These are phyloP conservation scores for Lichtheimia corymbifera DNA, from an alignment of 371 early-diverging fungal species.

Conservation along the genomic window DNA sequence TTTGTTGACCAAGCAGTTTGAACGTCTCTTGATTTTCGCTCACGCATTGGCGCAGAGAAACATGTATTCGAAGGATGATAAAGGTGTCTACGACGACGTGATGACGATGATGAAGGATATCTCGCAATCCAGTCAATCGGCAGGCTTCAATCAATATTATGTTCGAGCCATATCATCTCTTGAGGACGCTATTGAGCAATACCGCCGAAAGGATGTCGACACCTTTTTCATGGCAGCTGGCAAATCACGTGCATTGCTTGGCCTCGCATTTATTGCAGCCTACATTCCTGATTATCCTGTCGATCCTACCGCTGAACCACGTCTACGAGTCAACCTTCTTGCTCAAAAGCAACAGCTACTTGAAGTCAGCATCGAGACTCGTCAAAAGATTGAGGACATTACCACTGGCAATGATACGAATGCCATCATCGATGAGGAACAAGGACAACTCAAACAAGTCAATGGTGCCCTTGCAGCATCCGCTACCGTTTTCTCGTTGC, in stretches of 20 bases:
- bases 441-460: slow-evolving; percentile 16
- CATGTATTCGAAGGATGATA: slow-evolving; percentile 3
- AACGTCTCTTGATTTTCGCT: slow-evolving; percentile 3
- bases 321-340: slow-evolving; percentile 61
- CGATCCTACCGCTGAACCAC: slow-evolving; percentile 76
- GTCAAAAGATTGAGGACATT: slow-evolving; percentile 55
- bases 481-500: slow-evolving; percentile 58
- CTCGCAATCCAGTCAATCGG: slow-evolving; percentile 4
- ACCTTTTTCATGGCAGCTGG: slow-evolving; percentile 37
- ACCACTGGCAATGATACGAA: slow-evolving; percentile 65
- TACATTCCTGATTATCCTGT: slow-evolving; percentile 79
- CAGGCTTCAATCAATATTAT: slow-evolving; percentile 26
- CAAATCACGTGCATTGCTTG: slow-evolving; percentile 57
- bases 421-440: slow-evolving; percentile 31
- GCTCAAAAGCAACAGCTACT: slow-evolving; percentile 44
- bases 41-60: not conserved
- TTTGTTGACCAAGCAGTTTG: not conserved
- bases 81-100: slow-evolving; percentile 16
- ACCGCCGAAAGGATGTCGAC: slow-evolving; percentile 19
- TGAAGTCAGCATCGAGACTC: slow-evolving; percentile 51
- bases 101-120: slow-evolving; percentile 9
- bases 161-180: slow-evolving; percentile 21
- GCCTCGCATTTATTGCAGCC: slow-evolving; percentile 60
- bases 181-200: slow-evolving; percentile 14
- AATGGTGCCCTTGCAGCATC: slow-evolving; percentile 36